A percentile compares a stretch with the other conserved stretches of the same genome.
Conservation (phyloP, 371 early-diverging fungal genomes). For the Nematocida sp. region DNA sequence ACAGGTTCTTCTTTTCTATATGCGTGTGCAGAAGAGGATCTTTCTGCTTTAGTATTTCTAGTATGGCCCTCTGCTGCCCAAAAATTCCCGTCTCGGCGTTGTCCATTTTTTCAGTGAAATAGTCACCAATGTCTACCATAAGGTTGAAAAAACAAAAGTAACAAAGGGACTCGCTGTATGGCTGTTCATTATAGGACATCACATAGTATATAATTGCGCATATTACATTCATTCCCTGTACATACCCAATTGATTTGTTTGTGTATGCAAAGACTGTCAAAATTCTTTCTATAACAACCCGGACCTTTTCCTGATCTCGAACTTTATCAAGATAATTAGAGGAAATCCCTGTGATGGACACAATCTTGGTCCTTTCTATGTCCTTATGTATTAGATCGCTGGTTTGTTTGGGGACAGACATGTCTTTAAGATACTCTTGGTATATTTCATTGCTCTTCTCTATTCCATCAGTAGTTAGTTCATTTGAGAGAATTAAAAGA, state of each 20-base stretch:
- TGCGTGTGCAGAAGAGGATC: conserved; percentile 59
- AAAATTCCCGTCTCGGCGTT: conserved; percentile 56
- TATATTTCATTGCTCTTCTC: background rate
- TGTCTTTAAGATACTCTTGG: background rate
- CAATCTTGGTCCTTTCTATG: conserved; percentile 21
- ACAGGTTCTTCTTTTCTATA: conserved; percentile 57
- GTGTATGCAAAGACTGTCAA: conserved; percentile 59
- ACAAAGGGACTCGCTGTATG: conserved; percentile 66
- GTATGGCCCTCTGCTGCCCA: conserved; percentile 58
- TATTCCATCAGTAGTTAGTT: background rate
- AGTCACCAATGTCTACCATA: conserved; percentile 69
- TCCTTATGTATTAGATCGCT: conserved; percentile 37
- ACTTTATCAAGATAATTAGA: background rate
- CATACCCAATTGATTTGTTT: conserved; percentile 69
- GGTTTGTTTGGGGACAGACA: background rate
- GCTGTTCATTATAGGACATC: conserved; percentile 47
- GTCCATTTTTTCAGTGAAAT: conserved; percentile 64
- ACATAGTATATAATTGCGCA: conserved; percentile 69
- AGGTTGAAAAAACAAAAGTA: conserved; percentile 70
- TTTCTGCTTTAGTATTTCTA: conserved; percentile 55
- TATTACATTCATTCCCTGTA: conserved; percentile 71
- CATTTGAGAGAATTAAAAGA: background rate
- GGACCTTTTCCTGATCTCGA: background rate
- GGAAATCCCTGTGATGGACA: background rate
- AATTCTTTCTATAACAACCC: conserved; percentile 62